A percentile compares a stretch with the other conserved stretches of the same genome.
phyloP scores from a whole-genome alignment of 192 early-diverging fungal genomes.

The Umbelopsis ramanniana region DNA sequence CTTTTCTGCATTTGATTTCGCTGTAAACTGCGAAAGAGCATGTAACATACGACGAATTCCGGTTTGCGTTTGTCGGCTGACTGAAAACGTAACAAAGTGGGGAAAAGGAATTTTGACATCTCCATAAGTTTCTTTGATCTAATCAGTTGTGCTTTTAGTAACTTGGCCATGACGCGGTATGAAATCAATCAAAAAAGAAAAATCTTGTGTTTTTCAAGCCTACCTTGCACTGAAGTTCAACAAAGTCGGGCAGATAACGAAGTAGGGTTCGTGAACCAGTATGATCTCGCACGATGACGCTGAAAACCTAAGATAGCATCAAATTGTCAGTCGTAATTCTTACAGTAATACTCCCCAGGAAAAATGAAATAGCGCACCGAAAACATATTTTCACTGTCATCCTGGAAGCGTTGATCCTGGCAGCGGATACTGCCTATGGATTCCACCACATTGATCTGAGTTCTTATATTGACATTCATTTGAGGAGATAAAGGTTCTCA shows the following conservation, averaged over 20 bases:
- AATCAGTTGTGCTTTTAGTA: background rate
- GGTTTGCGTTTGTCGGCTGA: conserved; percentile 13
- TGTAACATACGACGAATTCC: conserved; percentile 21
- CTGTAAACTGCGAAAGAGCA: conserved; percentile 15
- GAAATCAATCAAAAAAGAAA: too few relatives aligned
- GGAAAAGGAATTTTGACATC: conserved; percentile 50
- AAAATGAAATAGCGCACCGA: background rate
- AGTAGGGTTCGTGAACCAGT: conserved; percentile 40
- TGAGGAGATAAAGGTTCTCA: background rate
- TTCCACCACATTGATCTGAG: conserved; percentile 5
- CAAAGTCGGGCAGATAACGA: conserved; percentile 54
- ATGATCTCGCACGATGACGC: conserved; percentile 43
- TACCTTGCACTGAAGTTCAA: conserved; percentile 58
- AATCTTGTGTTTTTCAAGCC: background rate
- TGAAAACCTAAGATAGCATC: conserved; percentile 39
- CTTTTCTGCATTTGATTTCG: conserved; percentile 48
- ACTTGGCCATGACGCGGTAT: background rate
- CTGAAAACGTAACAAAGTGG: conserved; percentile 27
- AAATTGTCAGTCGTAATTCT: background rate
- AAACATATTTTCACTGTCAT: background rate
- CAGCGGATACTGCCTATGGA: conserved; percentile 1
- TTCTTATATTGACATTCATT: conserved; percentile 22
- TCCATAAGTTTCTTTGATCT: conserved; percentile 32
- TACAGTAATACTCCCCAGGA: background rate
- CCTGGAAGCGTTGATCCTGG: background rate